A percentile compares a stretch with the other conserved stretches of the same genome.
These are phyloP conservation scores for Xylariaceae sp. DNA, from an alignment of 2,329 filamentous ascomycete species.

Conservation along the genomic window DNA sequence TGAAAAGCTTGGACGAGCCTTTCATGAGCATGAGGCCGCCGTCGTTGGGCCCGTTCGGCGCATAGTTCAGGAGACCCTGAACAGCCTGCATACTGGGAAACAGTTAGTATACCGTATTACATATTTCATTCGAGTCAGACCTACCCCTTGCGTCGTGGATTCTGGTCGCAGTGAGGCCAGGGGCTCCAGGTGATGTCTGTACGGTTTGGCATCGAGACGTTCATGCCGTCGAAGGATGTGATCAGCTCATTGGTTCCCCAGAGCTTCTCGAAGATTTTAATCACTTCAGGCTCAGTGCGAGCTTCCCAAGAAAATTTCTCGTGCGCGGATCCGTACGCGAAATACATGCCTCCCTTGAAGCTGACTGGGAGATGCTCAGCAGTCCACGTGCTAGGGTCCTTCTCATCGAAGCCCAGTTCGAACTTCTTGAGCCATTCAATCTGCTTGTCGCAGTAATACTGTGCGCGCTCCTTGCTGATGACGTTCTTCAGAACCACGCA, in stretches of 20 bases:
- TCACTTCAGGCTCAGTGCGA: constrained; percentile 34
- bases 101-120: no score
- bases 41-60: constrained; percentile 40
- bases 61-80: constrained; percentile 40
- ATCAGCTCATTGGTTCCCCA: constrained; percentile 31
- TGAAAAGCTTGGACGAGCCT: constrained; percentile 35
- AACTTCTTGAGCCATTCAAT: constrained; percentile 39
- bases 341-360: constrained; percentile 37
- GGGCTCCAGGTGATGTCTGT: constrained; percentile 34
- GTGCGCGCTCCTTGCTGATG: constrained; percentile 32
- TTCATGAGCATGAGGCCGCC: constrained; percentile 42
- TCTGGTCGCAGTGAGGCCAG: constrained; percentile 43
- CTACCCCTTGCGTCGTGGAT: constrained; percentile 34
- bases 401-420: constrained; percentile 33
- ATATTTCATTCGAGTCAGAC: constrained; percentile 1
- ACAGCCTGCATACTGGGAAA: constrained; percentile 22
- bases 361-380: constrained; percentile 37
- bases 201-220: constrained; percentile 37
- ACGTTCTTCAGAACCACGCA: constrained; percentile 36
- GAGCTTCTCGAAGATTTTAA: constrained; percentile 36
- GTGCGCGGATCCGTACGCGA: constrained; percentile 32
- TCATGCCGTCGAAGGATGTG: constrained; percentile 30
- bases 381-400: constrained; percentile 36
- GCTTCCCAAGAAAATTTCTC: constrained; percentile 42
- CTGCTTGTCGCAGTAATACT: constrained; percentile 35